Percentiles rank a stretch among this genome's conserved stretches.
Evolutionary conservation across 495 filamentous ascomycete species (phyloP).

Genomic region (Bryoglossum gracile): DNA sequence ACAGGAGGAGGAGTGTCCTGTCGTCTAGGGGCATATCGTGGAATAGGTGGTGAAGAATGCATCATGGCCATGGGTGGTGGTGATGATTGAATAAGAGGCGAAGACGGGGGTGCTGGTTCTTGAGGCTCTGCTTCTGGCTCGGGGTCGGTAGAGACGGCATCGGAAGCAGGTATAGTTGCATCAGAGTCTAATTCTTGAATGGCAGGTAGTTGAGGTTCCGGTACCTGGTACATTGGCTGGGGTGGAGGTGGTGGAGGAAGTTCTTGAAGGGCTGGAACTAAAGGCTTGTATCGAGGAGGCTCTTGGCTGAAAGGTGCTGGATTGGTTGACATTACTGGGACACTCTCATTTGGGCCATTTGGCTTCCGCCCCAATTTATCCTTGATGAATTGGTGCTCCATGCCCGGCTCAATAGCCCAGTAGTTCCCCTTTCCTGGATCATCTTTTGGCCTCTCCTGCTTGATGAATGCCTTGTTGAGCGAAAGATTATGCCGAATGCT

Average conservation of each 20-base stretch:
- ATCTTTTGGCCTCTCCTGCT: slow-evolving; percentile 92
- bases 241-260: slow-evolving; percentile 9
- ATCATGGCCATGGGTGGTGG: slow-evolving; percentile 34
- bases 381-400: slow-evolving; percentile 81
- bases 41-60: slow-evolving; percentile 84
- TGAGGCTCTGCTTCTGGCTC: slow-evolving; percentile 38
- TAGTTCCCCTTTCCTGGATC: slow-evolving; percentile 99
- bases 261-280: slow-evolving; percentile 16
- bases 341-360: slow-evolving; percentile 19
- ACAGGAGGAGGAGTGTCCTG: slow-evolving; percentile 71
- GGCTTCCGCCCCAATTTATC: slow-evolving; percentile 59
- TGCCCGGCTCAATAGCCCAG: slow-evolving; percentile 85
- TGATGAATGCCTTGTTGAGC: slow-evolving; percentile 94
- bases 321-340: slow-evolving; percentile 11
- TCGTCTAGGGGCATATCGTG: slow-evolving; percentile 51
- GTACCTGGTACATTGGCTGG: slow-evolving; percentile 6
- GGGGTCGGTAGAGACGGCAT: slow-evolving; percentile 60
- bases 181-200: slow-evolving; percentile 73
- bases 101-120: slow-evolving; percentile 46
- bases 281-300: slow-evolving; percentile 16
- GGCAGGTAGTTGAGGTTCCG: slow-evolving; percentile 23
- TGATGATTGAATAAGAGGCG: slow-evolving; percentile 50
- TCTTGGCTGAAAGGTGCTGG: slow-evolving; percentile 10
- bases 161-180: slow-evolving; percentile 87
- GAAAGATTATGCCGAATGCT: slow-evolving; percentile 98